phyloP scores from a whole-genome alignment of 176 grass and related monocot species.

The Cenchrus americanus region DNA sequence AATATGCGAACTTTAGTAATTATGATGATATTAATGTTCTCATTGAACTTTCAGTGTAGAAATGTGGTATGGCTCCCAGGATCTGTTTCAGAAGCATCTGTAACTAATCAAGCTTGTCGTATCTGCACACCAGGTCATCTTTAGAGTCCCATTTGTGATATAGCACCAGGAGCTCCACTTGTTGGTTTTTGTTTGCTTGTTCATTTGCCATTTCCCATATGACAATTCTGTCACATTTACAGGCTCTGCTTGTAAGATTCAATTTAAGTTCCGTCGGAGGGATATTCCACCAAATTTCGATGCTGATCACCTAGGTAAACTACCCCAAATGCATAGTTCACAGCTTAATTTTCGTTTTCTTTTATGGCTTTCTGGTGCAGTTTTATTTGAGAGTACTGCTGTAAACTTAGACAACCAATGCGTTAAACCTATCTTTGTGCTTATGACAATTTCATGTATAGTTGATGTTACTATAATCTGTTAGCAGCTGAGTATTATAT shows the following conservation, averaged over 20 bases:
- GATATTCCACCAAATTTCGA: constrained; percentile 97
- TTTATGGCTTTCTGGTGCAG: background rate
- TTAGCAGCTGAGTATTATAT: too few relatives aligned
- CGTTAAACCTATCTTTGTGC: background rate
- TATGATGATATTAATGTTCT: constrained; percentile 15
- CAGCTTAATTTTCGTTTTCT: constrained; percentile 6
- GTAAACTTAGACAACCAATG: background rate
- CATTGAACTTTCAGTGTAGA: constrained; percentile 74
- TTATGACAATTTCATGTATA: constrained; percentile 21
- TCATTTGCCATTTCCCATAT: constrained; percentile 24
- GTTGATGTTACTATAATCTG: too few relatives aligned
- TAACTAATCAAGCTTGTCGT: constrained; percentile 78
- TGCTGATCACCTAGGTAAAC: constrained; percentile 84
- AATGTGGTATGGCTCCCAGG: constrained; percentile 95
- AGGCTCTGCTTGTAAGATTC: constrained; percentile 79
- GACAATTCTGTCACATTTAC: constrained; percentile 34
- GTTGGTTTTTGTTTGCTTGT: constrained; percentile 16
- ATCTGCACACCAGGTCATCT: constrained; percentile 77
- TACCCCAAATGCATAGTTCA: constrained; percentile 19
- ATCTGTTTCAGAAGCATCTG: constrained; percentile 75
- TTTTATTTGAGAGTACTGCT: background rate
- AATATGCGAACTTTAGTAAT: constrained; percentile 9
- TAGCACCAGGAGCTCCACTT: constrained; percentile 11
- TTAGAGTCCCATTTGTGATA: constrained; percentile 34
- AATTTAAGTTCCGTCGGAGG: constrained; percentile 78